Evolutionary conservation across 805 yeast species (phyloP).

Genomic region (Kuraishia floccosa): DNA sequence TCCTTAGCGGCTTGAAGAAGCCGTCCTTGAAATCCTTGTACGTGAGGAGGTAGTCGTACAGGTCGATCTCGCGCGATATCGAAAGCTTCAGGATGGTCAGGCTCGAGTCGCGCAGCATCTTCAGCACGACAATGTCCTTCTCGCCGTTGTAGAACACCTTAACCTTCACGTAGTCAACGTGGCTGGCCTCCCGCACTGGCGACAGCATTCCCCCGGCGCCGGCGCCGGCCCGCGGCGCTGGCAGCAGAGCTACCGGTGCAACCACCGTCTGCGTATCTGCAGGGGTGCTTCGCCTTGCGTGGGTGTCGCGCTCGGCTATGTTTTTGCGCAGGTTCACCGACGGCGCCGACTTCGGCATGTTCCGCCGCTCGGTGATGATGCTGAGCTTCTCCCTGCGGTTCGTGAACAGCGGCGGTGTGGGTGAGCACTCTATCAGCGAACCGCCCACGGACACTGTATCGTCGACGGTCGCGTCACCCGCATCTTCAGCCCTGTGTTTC

Average conservation of each 20-base stretch:
- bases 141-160: constrained; percentile 2
- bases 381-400: neutral
- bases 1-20: constrained; percentile 8
- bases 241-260: too few relatives aligned
- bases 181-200: neutral
- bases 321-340: too few relatives aligned
- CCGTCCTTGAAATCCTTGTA: constrained; percentile 8
- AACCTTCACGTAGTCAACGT: constrained; percentile 1
- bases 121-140: constrained; percentile 6
- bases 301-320: too few relatives aligned
- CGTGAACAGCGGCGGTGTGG: neutral
- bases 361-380: neutral
- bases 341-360: too few relatives aligned
- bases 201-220: neutral
- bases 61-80: constrained; percentile 4
- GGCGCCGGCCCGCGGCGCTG: too few relatives aligned
- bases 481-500: too few relatives aligned
- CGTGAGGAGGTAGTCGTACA: constrained; percentile 6
- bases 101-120: constrained; percentile 6
- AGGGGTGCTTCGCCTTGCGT: too few relatives aligned
- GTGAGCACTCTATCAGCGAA: too few relatives aligned
- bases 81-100: constrained; percentile 6
- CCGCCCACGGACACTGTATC: too few relatives aligned
- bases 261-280: too few relatives aligned
- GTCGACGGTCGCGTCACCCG: too few relatives aligned